Conservation (phyloP, 257 asterid genomes). For the Misopates orontium region DNA sequence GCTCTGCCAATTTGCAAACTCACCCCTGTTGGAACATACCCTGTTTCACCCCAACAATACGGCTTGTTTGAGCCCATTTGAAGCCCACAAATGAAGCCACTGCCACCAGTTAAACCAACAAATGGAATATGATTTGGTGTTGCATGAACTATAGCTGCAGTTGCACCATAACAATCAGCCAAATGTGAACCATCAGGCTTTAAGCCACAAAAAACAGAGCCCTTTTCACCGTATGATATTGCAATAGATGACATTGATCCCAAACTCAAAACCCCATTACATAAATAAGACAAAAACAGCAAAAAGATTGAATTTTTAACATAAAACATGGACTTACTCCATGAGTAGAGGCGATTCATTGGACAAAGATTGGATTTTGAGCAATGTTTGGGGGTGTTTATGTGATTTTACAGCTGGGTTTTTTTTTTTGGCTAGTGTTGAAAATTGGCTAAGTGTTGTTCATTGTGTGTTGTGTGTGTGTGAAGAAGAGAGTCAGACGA, state of each 20-base stretch:
- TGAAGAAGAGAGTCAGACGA: slow-evolving; percentile 23
- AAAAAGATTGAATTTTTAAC: slow-evolving; percentile 34
- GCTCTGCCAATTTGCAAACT: slow-evolving; percentile 43
- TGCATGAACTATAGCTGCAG: slow-evolving; percentile 56
- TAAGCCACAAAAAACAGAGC: slow-evolving; percentile 79
- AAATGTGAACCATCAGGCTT: slow-evolving; percentile 85
- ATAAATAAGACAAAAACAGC: slow-evolving; percentile 34
- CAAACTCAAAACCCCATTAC: slow-evolving; percentile 51
- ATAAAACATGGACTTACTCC: slow-evolving; percentile 21
- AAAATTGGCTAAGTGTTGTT: slow-evolving; percentile 31
- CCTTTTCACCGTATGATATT: slow-evolving; percentile 79
- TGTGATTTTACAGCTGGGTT: neutral
- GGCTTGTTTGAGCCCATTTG: slow-evolving; percentile 56
- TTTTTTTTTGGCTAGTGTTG: slow-evolving; percentile 11
- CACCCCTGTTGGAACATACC: slow-evolving; percentile 61
- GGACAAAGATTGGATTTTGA: neutral
- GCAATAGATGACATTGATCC: slow-evolving; percentile 94
- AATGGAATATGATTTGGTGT: slow-evolving; percentile 55
- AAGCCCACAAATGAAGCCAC: slow-evolving; percentile 84
- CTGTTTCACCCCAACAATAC: slow-evolving; percentile 87
- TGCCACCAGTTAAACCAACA: slow-evolving; percentile 73
- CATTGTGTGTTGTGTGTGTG: slow-evolving; percentile 29
- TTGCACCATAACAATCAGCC: slow-evolving; percentile 74
- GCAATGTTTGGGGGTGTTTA: neutral
- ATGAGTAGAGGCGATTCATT: slow-evolving; percentile 24